These are phyloP conservation scores for Neurospora sp. DNA, from an alignment of 495 filamentous ascomycete genomes.

Conservation along the genomic window DNA sequence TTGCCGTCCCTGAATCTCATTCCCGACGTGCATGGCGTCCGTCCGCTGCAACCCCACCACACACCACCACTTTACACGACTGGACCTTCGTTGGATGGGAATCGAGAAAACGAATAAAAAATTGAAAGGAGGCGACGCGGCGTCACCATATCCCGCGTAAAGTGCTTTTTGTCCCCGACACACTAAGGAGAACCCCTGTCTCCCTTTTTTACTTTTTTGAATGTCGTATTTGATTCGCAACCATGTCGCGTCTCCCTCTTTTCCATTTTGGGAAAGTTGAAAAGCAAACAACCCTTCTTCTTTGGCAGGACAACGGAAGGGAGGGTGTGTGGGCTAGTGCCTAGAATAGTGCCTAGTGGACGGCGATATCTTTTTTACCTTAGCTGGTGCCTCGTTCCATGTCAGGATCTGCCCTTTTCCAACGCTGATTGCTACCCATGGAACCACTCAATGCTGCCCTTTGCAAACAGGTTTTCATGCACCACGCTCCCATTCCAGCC, in stretches of 20 bases:
- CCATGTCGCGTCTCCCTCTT: neutral
- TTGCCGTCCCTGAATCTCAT: neutral
- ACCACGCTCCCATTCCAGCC: neutral
- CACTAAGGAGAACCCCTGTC: neutral
- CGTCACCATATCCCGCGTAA: conserved; percentile 2
- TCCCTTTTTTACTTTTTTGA: neutral
- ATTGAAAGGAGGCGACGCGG: neutral
- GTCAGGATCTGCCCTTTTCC: neutral
- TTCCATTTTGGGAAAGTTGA: neutral
- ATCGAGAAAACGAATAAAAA: neutral
- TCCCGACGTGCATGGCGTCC: neutral
- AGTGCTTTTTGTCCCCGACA: neutral
- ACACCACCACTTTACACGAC: neutral
- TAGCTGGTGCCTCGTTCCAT: neutral
- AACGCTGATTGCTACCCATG: neutral
- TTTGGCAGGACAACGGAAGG: conserved; percentile 3
- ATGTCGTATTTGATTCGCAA: neutral
- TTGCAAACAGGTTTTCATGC: neutral
- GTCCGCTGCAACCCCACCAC: neutral
- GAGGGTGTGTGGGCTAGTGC: neutral
- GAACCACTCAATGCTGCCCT: neutral
- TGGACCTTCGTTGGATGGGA: neutral
- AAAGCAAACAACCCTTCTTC: conserved; percentile 4
- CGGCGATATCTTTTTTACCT: neutral
- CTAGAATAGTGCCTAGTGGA: neutral